Base-by-base conservation (phyloP, 176 grass and related monocot genomes). In the Thalia dealbata region DNA sequence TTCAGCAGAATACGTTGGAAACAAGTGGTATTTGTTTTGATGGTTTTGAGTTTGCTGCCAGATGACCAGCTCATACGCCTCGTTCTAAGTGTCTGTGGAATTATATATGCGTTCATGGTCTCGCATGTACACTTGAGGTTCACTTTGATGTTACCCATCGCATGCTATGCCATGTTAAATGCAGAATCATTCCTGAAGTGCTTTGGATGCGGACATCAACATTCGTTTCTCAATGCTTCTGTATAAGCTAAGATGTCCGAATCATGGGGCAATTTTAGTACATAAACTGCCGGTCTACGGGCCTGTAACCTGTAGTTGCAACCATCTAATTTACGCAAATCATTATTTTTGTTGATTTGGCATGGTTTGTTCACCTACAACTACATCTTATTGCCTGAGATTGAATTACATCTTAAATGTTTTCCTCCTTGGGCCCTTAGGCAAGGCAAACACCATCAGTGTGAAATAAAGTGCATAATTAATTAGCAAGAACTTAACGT, bases 1-100 rank as follows among this genome's bases (percentile, higher is more conserved):
- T 85, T 45, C 50, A 56, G 43, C 46, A 55, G 60, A 80, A 79
- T 35, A 64, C 75, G 23, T 41, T 73, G 30, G 76, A 73, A 38
- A 51, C 84, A 50, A 75, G 48, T 23, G 76, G 56, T 70, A 75
- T 83, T 72, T 83, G 76, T 50, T 83, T 77, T 28, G 76, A 82
- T 23, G 50, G 66, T 27, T 83, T 83, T 13, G 76, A 79, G 58
- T 73, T 83, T 73, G 71, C 66, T 44, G 55, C 80, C 58, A 80
- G 83, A 71, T 79, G 72, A 74, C 24, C 38, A 32, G 26, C 3
- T 30, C 3, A 18, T 18, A 28, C 18, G 14, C 26, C 5, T 32
- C 7, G 18, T 16, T 38, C 3, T 13, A 23, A 66, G 63, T 66
- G 26, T 13, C 63, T 66, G 6, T 18, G 35, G 63, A 18, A 32